A percentile compares a stretch with the other conserved stretches of the same genome.
phyloP scores from a whole-genome alignment of 108 stramenopile genomes.

The Skeletonema menzelii region DNA sequence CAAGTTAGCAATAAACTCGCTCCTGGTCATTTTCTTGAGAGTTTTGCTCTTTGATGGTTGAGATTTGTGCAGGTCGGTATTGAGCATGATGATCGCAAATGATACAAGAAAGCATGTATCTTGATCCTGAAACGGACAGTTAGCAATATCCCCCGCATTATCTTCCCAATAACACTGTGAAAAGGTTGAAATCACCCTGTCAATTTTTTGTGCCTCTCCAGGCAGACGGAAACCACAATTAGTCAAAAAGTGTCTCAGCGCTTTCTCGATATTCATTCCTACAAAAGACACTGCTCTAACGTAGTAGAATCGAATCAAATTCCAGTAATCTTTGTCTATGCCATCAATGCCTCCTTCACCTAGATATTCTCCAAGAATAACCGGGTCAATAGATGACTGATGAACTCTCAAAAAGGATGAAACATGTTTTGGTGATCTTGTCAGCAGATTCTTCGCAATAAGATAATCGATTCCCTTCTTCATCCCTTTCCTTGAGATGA shows the following conservation, averaged over 20 bases:
- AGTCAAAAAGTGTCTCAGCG: conserved; percentile 88
- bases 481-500: conserved; percentile 81
- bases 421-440: conserved; percentile 89
- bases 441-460: conserved; percentile 86
- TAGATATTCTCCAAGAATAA: conserved; percentile 88
- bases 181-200: conserved; percentile 88
- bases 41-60: conserved; percentile 37
- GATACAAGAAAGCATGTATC: conserved; percentile 92
- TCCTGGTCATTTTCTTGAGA: conserved; percentile 86
- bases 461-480: conserved; percentile 94
- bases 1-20: conserved; percentile 89
- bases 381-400: conserved; percentile 73
- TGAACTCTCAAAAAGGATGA: conserved; percentile 89
- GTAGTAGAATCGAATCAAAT: conserved; percentile 84
- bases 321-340: conserved; percentile 86
- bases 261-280: conserved; percentile 92
- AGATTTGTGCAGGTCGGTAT: conserved; percentile 95
- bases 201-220: conserved; percentile 97
- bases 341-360: conserved; percentile 78
- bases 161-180: conserved; percentile 96
- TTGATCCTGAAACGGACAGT: conserved; percentile 86
- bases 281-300: conserved; percentile 92
- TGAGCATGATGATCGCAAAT: conserved; percentile 97
- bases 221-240: conserved; percentile 93
- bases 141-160: conserved; percentile 79